Base-by-base conservation (phyloP, 1,284 basidiomycete genomes). In the Porphyrellus sp. region DNA sequence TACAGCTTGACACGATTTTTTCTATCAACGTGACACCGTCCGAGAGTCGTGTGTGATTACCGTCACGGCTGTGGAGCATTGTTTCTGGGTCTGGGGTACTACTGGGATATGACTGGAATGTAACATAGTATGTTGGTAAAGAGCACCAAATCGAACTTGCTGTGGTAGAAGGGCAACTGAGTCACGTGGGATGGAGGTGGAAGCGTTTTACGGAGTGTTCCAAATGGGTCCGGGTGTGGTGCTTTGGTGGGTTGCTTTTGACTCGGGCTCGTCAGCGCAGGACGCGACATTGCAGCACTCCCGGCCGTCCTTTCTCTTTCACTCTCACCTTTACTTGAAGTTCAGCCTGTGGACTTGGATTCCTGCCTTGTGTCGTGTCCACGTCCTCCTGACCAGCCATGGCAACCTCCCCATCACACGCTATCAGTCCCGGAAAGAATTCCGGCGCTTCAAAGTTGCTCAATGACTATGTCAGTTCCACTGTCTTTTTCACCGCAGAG, bases 401-500 rank as follows among this genome's bases (percentile, higher is more conserved):
- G 77, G 63, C 75, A 54, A 69, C 72, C 49, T 68, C 75, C 41
- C 67, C 77, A 41, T 71, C 72, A 61, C 71, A 74, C 40, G 73
- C 74, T 48, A 70, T 69, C 55, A 71, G 72, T 46, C 70, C 67
- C 37, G 58, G 61, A 39, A 70, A 50, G 62, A 54, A 45, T 23
- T 53, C 74, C 15, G 70, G 68, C 52, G 64, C 64, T 51, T 77
- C 77, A 46, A 82, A 79, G 63, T 67, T 79, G 34, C 76, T 83
- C 55, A 80, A 82, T 72, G 81, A 83, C 64, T 82, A 82, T 64
- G 80, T 83, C 61, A 55, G 79, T 73, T n/a, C 16, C 27, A 25
- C 48, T 24, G 25, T 38, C 20, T 16, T 34, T 40, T 56, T 46
- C 18, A 44, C 25, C 27, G 8, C 44, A 49, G 33, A 38, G 28